A percentile compares a stretch with the other conserved stretches of the same genome.
These are phyloP conservation scores for Seminavis robusta DNA, from an alignment of 108 stramenopile genomes.

Conservation along the genomic window DNA sequence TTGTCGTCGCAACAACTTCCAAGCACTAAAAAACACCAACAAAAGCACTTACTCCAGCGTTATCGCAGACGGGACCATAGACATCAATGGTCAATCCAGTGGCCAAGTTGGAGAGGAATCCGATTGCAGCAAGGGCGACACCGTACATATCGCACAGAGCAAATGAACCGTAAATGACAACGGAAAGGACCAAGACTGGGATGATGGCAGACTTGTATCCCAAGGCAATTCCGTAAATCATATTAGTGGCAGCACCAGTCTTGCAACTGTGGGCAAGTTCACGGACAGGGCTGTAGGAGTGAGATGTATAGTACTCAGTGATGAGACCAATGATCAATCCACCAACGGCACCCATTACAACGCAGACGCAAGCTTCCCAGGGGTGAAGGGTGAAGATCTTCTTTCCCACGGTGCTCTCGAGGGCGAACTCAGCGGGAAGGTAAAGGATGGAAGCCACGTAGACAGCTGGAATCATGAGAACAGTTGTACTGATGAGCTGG, in stretches of 20 bases:
- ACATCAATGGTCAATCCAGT: conserved; percentile 99
- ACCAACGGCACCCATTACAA: conserved; percentile 89
- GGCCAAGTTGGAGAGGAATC: conserved; percentile 97
- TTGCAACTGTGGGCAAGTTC: conserved; percentile 94
- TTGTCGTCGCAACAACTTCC: background rate
- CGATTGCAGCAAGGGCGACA: conserved; percentile 95
- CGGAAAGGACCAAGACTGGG: conserved; percentile 92
- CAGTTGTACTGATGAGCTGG: conserved; percentile 94
- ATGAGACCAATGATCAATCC: conserved; percentile 95
- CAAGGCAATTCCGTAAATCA: conserved; percentile 98
- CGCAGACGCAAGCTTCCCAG: conserved; percentile 65
- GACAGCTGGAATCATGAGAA: conserved; percentile 91
- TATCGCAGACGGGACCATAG: conserved; percentile 98
- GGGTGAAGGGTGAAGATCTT: conserved; percentile 56
- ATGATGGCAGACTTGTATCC: conserved; percentile 98
- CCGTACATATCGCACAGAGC: conserved; percentile 94
- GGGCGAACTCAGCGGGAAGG: conserved; percentile 77
- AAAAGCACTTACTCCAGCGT: conserved; percentile 77
- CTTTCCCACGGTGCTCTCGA: conserved; percentile 58
- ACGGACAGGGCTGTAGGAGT: conserved; percentile 91
- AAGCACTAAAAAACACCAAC: background rate
- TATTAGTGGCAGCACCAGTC: conserved; percentile 97
- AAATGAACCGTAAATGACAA: conserved; percentile 92
- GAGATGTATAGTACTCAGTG: conserved; percentile 99
- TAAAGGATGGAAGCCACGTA: conserved; percentile 75